phyloP scores from a whole-genome alignment of 2,329 filamentous ascomycete genomes.

The Colletotrichum paranaense region DNA sequence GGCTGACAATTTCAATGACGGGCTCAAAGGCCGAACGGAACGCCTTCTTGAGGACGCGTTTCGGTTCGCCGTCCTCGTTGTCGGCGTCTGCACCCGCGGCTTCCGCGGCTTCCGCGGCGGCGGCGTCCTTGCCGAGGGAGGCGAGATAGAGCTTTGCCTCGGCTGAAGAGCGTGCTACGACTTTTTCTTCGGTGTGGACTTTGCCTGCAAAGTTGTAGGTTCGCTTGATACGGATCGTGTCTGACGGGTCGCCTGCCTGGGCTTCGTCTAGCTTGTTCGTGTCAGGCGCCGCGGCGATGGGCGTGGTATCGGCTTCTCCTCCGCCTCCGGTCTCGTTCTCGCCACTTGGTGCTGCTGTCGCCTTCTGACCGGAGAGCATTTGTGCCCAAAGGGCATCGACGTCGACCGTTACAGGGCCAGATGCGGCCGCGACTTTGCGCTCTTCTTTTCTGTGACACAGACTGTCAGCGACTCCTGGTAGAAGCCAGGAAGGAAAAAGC shows the following conservation, averaged over 20 bases:
- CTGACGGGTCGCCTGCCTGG: slow-evolving; percentile 42
- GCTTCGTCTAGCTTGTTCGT: slow-evolving; percentile 29
- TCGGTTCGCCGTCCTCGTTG: slow-evolving; percentile 40
- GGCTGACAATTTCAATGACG: slow-evolving; percentile 51
- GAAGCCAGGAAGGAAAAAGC: neutral
- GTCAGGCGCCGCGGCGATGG: neutral
- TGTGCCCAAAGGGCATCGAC: slow-evolving; percentile 78
- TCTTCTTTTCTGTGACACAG: slow-evolving; percentile 62
- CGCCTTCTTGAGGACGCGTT: slow-evolving; percentile 62
- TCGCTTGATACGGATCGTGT: slow-evolving; percentile 73
- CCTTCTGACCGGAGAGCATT: slow-evolving; percentile 63
- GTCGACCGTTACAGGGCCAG: slow-evolving; percentile 74
- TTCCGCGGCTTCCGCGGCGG: slow-evolving; percentile 38
- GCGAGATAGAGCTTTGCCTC: slow-evolving; percentile 74
- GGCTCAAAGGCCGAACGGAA: slow-evolving; percentile 75
- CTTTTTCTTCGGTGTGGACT: slow-evolving; percentile 77
- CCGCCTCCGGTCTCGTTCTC: slow-evolving; percentile 32
- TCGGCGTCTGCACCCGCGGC: slow-evolving; percentile 32
- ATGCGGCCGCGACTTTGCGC: slow-evolving; percentile 61
- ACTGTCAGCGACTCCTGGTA: neutral
- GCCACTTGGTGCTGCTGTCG: slow-evolving; percentile 15
- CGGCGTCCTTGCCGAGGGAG: slow-evolving; percentile 52
- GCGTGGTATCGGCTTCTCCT: slow-evolving; percentile 11
- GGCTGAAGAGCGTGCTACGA: slow-evolving; percentile 72
- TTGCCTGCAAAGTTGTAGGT: slow-evolving; percentile 82